Evolutionary conservation across 331 rosid genomes (phyloP).

Genomic region (Dryas integrifolia): DNA sequence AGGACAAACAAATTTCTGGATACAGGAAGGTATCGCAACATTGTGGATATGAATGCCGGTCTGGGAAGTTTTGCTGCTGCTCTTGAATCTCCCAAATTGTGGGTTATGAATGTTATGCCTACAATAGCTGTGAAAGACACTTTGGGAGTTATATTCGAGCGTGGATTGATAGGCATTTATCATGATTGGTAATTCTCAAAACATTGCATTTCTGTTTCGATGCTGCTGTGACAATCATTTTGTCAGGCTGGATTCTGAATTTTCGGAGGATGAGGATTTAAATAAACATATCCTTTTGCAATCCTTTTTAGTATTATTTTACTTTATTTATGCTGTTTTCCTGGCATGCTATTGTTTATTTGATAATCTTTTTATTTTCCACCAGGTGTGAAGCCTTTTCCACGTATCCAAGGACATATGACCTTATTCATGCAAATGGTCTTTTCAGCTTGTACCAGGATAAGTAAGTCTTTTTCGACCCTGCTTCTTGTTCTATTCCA

Average conservation of each 20-base stretch:
- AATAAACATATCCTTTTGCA: not conserved
- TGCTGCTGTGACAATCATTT: not conserved
- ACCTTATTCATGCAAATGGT: constrained; percentile 82
- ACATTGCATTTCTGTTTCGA: not conserved
- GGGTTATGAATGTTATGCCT: constrained; percentile 93
- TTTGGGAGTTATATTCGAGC: constrained; percentile 72
- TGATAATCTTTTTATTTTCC: constrained; percentile 14
- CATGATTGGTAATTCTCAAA: constrained; percentile 65
- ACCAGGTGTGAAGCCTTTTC: constrained; percentile 88
- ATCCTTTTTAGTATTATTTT: no score
- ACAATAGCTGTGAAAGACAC: constrained; percentile 70
- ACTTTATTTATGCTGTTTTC: not conserved
- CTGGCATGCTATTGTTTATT: constrained; percentile 9
- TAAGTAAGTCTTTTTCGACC: constrained; percentile 36
- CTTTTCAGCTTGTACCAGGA: constrained; percentile 73
- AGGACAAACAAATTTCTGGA: constrained; percentile 57
- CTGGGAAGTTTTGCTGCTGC: constrained; percentile 89
- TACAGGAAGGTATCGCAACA: constrained; percentile 69
- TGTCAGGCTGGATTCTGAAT: not conserved
- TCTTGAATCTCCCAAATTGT: constrained; percentile 63
- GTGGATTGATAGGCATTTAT: constrained; percentile 85
- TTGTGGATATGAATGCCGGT: constrained; percentile 95
- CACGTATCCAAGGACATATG: constrained; percentile 89
- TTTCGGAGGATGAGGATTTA: not conserved
- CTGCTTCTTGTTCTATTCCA: not conserved